Percentiles rank a stretch among this genome's conserved stretches.
These are phyloP conservation scores for Exophiala viscosa DNA, from an alignment of 2,329 filamentous ascomycete genomes.

Conservation along the genomic window DNA sequence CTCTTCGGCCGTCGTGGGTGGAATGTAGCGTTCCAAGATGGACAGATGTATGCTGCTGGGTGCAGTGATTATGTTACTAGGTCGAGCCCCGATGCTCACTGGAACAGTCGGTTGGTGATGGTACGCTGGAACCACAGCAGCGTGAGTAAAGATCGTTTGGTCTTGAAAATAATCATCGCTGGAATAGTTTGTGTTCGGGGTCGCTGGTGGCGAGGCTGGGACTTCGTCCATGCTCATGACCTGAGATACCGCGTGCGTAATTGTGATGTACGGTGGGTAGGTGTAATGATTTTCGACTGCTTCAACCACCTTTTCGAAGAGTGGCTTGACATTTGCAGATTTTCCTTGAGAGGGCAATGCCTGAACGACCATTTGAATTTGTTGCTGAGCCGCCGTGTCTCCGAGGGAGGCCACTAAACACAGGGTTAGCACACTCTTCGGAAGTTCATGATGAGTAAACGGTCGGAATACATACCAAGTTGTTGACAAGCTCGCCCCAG, in stretches of 20 bases:
- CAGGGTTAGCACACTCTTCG: slow-evolving; percentile 7
- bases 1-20: slow-evolving; percentile 57
- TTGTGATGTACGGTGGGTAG: slow-evolving; percentile 57
- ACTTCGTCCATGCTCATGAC: slow-evolving; percentile 58
- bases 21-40: slow-evolving; percentile 63
- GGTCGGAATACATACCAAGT: slow-evolving; percentile 10
- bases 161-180: slow-evolving; percentile 58
- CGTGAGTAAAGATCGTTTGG: slow-evolving; percentile 57
- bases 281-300: slow-evolving; percentile 51
- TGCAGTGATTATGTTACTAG: slow-evolving; percentile 56
- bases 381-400: slow-evolving; percentile 31
- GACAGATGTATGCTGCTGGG: slow-evolving; percentile 59
- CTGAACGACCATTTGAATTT: slow-evolving; percentile 57
- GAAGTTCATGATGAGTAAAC: background rate
- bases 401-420: slow-evolving; percentile 9
- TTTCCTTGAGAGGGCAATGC: slow-evolving; percentile 52
- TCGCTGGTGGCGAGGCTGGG: slow-evolving; percentile 60
- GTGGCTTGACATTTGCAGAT: slow-evolving; percentile 35
- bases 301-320: slow-evolving; percentile 55
- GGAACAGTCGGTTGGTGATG: slow-evolving; percentile 52
- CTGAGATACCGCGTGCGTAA: slow-evolving; percentile 60
- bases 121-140: slow-evolving; percentile 57
- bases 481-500: slow-evolving; percentile 17
- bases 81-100: slow-evolving; percentile 38
- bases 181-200: slow-evolving; percentile 47